Conservation (phyloP, 2,329 filamentous ascomycete species). For the Aspergillus fumigatiaffinis region DNA sequence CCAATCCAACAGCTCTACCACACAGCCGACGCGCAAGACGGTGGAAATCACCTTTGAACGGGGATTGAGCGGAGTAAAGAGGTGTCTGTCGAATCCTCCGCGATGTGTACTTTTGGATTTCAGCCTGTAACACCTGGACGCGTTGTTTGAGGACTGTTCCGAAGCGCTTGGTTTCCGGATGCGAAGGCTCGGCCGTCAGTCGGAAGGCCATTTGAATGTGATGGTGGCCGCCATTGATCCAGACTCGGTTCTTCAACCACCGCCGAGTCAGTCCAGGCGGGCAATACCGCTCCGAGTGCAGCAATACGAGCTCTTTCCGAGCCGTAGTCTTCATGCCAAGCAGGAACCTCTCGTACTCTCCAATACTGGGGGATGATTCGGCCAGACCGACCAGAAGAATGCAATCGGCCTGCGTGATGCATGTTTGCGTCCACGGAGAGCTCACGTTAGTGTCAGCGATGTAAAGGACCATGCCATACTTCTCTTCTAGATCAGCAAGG, state of each 20-base stretch:
- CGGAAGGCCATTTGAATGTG: constrained; percentile 95
- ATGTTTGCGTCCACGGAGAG: constrained; percentile 96
- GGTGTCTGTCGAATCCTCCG: constrained; percentile 83
- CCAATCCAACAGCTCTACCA: constrained; percentile 89
- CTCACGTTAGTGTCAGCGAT: constrained; percentile 96
- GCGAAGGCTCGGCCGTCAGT: constrained; percentile 69
- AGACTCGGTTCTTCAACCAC: constrained; percentile 89
- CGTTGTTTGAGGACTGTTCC: constrained; percentile 84
- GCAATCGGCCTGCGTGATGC: constrained; percentile 93
- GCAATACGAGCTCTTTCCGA: constrained; percentile 81
- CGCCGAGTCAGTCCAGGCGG: constrained; percentile 76
- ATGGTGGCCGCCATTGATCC: constrained; percentile 97
- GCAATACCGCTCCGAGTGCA: constrained; percentile 87
- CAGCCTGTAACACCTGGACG: constrained; percentile 90
- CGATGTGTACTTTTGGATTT: constrained; percentile 97
- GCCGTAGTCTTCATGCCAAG: constrained; percentile 97
- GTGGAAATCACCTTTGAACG: constrained; percentile 96
- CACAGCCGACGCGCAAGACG: constrained; percentile 83
- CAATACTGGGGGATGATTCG: constrained; percentile 83
- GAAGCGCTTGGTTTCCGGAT: constrained; percentile 70
- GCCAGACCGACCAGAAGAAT: constrained; percentile 89
- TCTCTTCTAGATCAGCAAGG: constrained; percentile 92
- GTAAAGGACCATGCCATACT: constrained; percentile 92
- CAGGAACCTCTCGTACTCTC: constrained; percentile 94
- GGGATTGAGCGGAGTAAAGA: constrained; percentile 84